Conservation (phyloP, 169 alveolate species). For the Eimeria acervulina region DNA sequence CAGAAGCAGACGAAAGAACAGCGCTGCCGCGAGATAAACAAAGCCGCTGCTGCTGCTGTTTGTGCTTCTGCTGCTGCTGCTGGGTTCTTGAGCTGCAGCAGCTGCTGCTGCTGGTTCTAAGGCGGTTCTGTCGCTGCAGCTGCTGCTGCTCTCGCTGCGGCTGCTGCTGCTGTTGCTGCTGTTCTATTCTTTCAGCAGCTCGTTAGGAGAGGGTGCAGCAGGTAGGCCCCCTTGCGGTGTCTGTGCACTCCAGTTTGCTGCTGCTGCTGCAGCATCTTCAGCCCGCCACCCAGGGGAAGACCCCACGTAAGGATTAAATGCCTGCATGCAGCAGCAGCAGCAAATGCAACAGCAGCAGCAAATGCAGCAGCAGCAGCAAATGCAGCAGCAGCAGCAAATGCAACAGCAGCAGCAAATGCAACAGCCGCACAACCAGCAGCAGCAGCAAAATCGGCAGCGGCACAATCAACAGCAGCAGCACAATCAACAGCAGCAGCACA, state of each 20-base stretch:
- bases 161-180: slow-evolving; percentile 10
- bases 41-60: neutral
- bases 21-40: neutral
- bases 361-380: no score
- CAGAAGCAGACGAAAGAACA: neutral
- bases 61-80: neutral
- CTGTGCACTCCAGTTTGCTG: no score
- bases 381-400: no score
- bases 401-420: no score
- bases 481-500: neutral
- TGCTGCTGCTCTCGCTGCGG: slow-evolving; percentile 14
- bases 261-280: slow-evolving; percentile 3
- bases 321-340: no score
- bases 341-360: no score
- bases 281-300: neutral
- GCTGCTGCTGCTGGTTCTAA: no score
- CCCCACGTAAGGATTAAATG: neutral
- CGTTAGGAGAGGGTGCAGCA: neutral
- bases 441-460: no score
- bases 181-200: neutral
- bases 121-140: neutral
- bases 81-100: no score
- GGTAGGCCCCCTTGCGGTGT: no score
- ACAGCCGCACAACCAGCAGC: no score
- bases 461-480: neutral